Evolutionary conservation across 768 basidiomycete genomes (phyloP), one percentile per base, ranked within the genome.

Genomic region (Terana coerulea): DNA sequence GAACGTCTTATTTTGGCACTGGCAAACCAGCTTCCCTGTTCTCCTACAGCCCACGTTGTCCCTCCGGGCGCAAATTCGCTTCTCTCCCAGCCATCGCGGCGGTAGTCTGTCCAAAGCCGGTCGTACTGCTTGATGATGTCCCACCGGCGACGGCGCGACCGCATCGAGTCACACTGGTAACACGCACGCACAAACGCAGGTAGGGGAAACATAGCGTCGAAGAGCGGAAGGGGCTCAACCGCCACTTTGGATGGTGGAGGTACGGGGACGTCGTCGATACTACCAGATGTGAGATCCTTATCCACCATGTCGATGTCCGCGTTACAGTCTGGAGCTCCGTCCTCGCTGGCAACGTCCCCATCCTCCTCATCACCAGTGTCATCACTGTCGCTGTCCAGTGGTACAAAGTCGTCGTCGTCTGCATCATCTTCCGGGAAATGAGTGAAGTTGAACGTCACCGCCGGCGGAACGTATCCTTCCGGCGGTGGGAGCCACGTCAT

Each of bases 61-160:
- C 47, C 47, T 7, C 35, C 24, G 1, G 19, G 35, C 15, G 24
- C 15, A n/a, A 49, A 37, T 15, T 39, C 47, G 11, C 29, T 36
- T 5, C 47, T 24, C 15, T 49, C 47, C 47, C 47, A 49, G 5
- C 47, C 47, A 30, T 49, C 36, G 19, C 35, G 21, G 1, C 47
- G 47, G 35, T 49, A 49, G 47, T 37, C 21, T 17, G 36, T 28
- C 25, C 36, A 49, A 2, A 49, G 47, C 1, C 21, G 25, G 36
- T 49, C 47, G 22, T n/a, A 49, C 25, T 49, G 47, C 26, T 49
- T 49, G 47, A 49, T 28, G 34, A 49, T 34, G 14, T 39, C 36
- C 47, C 47, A 49, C 9, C 47, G 34, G 5, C 47, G 11, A 34
- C 25, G 21, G 6, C 47, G 36, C 25, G 36, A 1, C 3, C 47